These are phyloP conservation scores for Leucaena leucocephala DNA, from an alignment of 306 rosid genomes.

Conservation along the genomic window DNA sequence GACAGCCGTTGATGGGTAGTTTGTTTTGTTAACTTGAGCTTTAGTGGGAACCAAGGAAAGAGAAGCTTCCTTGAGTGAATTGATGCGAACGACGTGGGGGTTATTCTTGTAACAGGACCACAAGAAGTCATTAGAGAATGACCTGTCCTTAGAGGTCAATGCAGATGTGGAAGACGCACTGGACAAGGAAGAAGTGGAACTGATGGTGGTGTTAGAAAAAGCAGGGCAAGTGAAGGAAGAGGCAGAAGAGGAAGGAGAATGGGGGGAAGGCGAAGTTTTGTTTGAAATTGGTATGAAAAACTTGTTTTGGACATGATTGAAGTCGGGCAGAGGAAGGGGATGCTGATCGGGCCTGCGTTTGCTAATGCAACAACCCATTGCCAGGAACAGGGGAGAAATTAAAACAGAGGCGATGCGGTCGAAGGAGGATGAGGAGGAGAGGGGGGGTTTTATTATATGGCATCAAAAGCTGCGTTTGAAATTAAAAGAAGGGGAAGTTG, in stretches of 20 bases:
- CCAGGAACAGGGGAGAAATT: background rate
- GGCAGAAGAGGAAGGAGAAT: conserved; percentile 45
- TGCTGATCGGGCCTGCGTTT: conserved; percentile 68
- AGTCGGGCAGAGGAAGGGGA: conserved; percentile 2
- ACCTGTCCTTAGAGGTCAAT: conserved; percentile 54
- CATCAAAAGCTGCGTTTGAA: conserved; percentile 39
- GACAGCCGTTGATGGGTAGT: background rate
- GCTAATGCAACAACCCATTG: conserved; percentile 95
- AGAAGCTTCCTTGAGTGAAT: conserved; percentile 55
- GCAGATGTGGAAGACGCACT: conserved; percentile 54
- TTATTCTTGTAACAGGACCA: conserved; percentile 71
- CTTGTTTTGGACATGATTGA: conserved; percentile 44
- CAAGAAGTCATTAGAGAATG: conserved; percentile 74
- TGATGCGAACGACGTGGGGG: conserved; percentile 66
- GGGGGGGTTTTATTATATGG: background rate
- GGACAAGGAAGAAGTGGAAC: conserved; percentile 46
- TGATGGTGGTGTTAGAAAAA: conserved; percentile 41
- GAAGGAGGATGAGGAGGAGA: background rate
- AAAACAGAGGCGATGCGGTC: background rate
- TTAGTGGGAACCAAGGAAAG: conserved; percentile 15
- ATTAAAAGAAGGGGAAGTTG: conserved; percentile 36
- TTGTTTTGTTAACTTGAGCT: background rate
- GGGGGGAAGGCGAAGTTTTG: conserved; percentile 63
- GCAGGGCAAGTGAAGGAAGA: conserved; percentile 56
- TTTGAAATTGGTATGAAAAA: conserved; percentile 45